phyloP scores from a whole-genome alignment of 345 rosid species.

The Moricandia arvensis region DNA sequence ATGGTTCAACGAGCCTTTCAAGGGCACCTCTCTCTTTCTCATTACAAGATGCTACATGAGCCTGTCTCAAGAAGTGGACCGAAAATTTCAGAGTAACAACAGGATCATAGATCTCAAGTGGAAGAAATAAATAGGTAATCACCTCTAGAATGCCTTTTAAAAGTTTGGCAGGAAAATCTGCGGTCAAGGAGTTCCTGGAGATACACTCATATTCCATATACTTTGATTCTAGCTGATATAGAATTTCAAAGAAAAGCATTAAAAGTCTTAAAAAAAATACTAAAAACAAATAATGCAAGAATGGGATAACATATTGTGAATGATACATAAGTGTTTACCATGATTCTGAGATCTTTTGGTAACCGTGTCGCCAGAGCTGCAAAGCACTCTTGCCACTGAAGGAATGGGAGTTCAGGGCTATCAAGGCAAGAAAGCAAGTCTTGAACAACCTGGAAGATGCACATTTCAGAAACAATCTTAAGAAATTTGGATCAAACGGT shows the following conservation, averaged over 20 bases:
- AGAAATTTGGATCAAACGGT: constrained; percentile 9
- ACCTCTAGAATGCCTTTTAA: constrained; percentile 80
- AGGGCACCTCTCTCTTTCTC: constrained; percentile 83
- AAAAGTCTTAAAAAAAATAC: constrained; percentile 4
- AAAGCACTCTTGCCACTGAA: constrained; percentile 98
- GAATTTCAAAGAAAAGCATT: neutral
- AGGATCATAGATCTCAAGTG: constrained; percentile 20
- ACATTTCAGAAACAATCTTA: constrained; percentile 21
- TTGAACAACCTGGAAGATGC: constrained; percentile 68
- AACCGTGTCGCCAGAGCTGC: constrained; percentile 91
- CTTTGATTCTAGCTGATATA: constrained; percentile 82
- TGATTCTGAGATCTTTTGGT: constrained; percentile 85
- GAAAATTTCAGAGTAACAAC: constrained; percentile 6
- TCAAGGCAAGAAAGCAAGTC: constrained; percentile 89
- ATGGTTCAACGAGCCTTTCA: constrained; percentile 97
- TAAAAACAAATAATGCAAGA: constrained; percentile 24
- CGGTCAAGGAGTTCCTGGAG: constrained; percentile 53
- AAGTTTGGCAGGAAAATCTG: constrained; percentile 92
- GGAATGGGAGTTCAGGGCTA: constrained; percentile 96
- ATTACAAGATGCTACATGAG: constrained; percentile 62
- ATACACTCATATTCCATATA: constrained; percentile 60
- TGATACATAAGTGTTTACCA: constrained; percentile 44
- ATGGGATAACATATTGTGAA: neutral
- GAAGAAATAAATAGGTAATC: constrained; percentile 24
- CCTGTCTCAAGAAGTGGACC: constrained; percentile 47